Evolutionary conservation across 1,284 basidiomycete genomes (phyloP).

Genomic region (Fomitopsis betulina): DNA sequence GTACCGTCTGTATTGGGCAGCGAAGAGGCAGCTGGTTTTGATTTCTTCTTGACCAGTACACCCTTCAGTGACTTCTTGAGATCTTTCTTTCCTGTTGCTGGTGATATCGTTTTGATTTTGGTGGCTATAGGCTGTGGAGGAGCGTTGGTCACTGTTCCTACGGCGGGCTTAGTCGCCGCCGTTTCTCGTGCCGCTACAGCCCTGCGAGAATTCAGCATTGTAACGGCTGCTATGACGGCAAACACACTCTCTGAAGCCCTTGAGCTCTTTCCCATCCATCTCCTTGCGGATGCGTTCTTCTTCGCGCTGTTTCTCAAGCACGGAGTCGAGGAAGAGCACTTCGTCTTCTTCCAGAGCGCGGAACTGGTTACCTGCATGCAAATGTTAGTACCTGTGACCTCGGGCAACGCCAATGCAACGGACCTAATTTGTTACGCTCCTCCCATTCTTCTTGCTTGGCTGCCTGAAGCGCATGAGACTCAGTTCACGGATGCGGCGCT

Average conservation of each 20-base stretch:
- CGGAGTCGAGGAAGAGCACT: slow-evolving; percentile 81
- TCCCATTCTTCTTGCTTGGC: slow-evolving; percentile 95
- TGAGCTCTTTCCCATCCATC: slow-evolving; percentile 78
- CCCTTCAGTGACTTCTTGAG: slow-evolving; percentile 65
- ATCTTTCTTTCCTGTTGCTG: slow-evolving; percentile 44
- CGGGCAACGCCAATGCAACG: slow-evolving; percentile 1
- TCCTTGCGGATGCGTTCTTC: slow-evolving; percentile 72
- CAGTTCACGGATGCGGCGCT: slow-evolving; percentile 9
- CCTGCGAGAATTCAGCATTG: slow-evolving; percentile 33
- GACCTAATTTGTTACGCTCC: slow-evolving; percentile 84
- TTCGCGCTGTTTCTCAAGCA: slow-evolving; percentile 70
- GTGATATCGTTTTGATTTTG: slow-evolving; percentile 27
- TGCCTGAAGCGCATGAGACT: slow-evolving; percentile 42
- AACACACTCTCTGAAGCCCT: slow-evolving; percentile 71
- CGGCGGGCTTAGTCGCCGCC: slow-evolving; percentile 42
- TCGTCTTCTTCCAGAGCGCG: slow-evolving; percentile 89
- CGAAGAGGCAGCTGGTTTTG: slow-evolving; percentile 33
- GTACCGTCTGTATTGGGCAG: slow-evolving; percentile 11
- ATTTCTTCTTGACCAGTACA: slow-evolving; percentile 73
- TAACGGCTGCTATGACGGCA: background rate
- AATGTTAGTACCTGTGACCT: slow-evolving; percentile 9
- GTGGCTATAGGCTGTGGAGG: slow-evolving; percentile 6
- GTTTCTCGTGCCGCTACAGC: slow-evolving; percentile 70
- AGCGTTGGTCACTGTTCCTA: slow-evolving; percentile 14
- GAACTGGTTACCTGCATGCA: slow-evolving; percentile 75